These are phyloP conservation scores for Herpetospermum pedunculosum DNA, from an alignment of 306 rosid species.

Conservation along the genomic window DNA sequence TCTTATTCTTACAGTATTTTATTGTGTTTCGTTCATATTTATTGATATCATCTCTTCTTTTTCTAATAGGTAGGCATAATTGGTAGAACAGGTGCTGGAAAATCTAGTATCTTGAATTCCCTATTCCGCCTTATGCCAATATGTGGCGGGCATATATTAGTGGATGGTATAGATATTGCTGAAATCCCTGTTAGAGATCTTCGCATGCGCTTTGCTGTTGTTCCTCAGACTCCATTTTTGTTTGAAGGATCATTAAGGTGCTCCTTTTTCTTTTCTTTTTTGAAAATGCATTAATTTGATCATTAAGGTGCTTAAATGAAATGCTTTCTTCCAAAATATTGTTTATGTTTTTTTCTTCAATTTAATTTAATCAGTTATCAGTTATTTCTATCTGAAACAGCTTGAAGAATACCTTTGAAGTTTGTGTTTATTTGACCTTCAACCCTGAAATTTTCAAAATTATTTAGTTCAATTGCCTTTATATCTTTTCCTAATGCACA, in stretches of 20 bases:
- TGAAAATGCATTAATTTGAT: no score
- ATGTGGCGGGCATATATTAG: constrained; percentile 50
- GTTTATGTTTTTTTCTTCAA: background rate
- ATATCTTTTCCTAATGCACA: constrained; percentile 11
- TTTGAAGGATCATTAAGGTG: constrained; percentile 90
- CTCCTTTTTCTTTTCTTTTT: no score
- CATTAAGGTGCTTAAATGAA: constrained; percentile 45
- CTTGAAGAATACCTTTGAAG: background rate
- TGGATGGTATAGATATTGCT: constrained; percentile 62
- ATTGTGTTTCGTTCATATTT: background rate
- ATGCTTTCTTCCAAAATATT: background rate
- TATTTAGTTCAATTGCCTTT: background rate
- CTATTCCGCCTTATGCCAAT: constrained; percentile 78
- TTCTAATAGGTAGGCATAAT: constrained; percentile 69
- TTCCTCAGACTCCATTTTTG: constrained; percentile 90
- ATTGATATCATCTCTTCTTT: constrained; percentile 8
- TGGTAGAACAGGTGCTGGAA: constrained; percentile 98
- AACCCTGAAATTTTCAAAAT: background rate
- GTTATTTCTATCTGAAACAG: background rate
- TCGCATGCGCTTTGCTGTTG: constrained; percentile 75
- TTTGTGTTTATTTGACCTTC: background rate
- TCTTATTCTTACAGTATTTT: background rate
- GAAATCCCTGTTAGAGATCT: constrained; percentile 65
- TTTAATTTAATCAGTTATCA: background rate
- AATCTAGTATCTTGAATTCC: constrained; percentile 87